Base-by-base conservation (phyloP, 2,329 filamentous ascomycete genomes). In the Aspergillus clavatus region DNA sequence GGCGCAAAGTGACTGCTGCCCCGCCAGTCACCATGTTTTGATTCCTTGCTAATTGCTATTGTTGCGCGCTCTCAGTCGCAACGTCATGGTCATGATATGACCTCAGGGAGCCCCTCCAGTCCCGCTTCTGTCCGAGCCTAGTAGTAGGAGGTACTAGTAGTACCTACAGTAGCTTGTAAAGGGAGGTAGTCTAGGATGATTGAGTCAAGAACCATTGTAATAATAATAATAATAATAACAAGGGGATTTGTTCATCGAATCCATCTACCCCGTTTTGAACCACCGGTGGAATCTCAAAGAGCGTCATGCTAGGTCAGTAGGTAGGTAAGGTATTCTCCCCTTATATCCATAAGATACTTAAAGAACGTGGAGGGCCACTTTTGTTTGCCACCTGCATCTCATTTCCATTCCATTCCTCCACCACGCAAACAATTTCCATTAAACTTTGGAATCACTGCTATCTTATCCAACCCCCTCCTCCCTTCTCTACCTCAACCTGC, bases 1-100 rank as follows among this genome's bases (percentile, higher is more conserved):
- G 45, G 48, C 42, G 19, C 22, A 21, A 21, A 42, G 21, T 12
- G 24, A 19, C 18, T 18, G 39, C 18, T 11, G 18, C 8, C 23
- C 12, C 27, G 14, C 14, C 22, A 28, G 10, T 23, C 12, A 40
- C 11, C 38, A 43, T 22, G 6, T 19, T 33, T n/a, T n/a, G n/a
- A n/a, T n/a, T n/a, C n/a, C n/a, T n/a, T n/a, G n/a, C n/a, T n/a
- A n/a, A n/a, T n/a, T n/a, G n/a, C n/a, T n/a, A n/a, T n/a, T n/a
- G n/a, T n/a, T n/a, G n/a, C n/a, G n/a, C n/a, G n/a, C n/a, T n/a
- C n/a, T 18, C 31, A 5, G 6, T 19, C 14, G 7, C 18, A 48
- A 56, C 50, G 54, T 55, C 52, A 55, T 48, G 40, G 54, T 55
- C 52, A 55, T 48, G 40, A 43, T 43, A 53, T 53, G 50, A 55